phyloP scores from a whole-genome alignment of 2,329 filamentous ascomycete species.

The Dactylellina leptospora region DNA sequence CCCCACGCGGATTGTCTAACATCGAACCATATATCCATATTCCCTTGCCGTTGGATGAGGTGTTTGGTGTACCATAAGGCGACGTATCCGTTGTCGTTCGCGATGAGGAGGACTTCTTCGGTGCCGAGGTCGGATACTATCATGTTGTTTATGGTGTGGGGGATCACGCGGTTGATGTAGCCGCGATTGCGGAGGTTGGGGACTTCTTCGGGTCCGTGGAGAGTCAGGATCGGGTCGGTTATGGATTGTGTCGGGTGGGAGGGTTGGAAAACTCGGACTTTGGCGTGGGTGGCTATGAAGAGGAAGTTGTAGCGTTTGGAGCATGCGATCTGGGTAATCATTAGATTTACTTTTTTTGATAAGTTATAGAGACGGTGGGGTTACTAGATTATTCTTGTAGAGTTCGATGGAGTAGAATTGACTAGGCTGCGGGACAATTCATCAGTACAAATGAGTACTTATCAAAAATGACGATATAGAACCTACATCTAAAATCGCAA shows the following conservation, averaged over 20 bases:
- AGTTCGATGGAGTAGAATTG: slow-evolving; percentile 30
- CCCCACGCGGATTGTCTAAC: slow-evolving; percentile 88
- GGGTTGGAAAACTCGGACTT: slow-evolving; percentile 69
- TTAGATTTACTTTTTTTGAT: too few relatives aligned
- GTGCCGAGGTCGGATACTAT: slow-evolving; percentile 74
- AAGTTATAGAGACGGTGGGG: too few relatives aligned
- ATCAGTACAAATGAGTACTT: slow-evolving; percentile 4
- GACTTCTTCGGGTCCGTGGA: slow-evolving; percentile 62
- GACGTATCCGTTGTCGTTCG: slow-evolving; percentile 79
- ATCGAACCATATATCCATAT: slow-evolving; percentile 66
- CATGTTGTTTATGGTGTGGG: slow-evolving; percentile 75
- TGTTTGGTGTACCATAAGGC: slow-evolving; percentile 72
- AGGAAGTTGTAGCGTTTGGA: slow-evolving; percentile 57
- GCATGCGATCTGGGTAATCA: slow-evolving; percentile 53
- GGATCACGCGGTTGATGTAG: slow-evolving; percentile 64
- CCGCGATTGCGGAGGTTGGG: slow-evolving; percentile 63
- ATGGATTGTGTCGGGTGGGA: slow-evolving; percentile 65
- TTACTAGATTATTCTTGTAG: slow-evolving; percentile 44
- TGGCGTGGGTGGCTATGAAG: slow-evolving; percentile 68
- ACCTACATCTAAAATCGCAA: too few relatives aligned
- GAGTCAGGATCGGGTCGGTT: slow-evolving; percentile 64
- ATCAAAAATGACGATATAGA: too few relatives aligned
- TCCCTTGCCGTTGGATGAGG: slow-evolving; percentile 40
- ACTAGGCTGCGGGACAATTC: slow-evolving; percentile 11
- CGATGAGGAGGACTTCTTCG: slow-evolving; percentile 73